phyloP scores from a whole-genome alignment of 805 yeast genomes.

The Candida vartiovaarae region DNA sequence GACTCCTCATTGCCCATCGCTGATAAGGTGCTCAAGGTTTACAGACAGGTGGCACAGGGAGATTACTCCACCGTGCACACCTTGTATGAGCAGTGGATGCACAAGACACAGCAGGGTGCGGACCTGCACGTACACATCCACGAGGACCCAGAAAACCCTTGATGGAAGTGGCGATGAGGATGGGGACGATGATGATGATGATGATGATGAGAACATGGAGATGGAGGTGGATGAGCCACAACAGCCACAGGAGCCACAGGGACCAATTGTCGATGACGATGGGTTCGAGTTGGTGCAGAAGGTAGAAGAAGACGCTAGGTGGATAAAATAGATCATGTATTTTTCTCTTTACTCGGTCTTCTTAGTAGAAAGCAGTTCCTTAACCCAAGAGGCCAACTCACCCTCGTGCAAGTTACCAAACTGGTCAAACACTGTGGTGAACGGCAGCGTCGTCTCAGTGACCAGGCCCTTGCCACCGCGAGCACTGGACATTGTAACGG shows the following conservation, averaged over 20 bases:
- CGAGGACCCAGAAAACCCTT: slow-evolving; percentile 58
- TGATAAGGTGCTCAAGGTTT: slow-evolving; percentile 53
- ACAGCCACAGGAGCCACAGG: slow-evolving; percentile 25
- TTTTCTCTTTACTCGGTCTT: neutral
- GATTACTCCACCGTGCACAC: slow-evolving; percentile 51
- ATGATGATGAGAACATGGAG: slow-evolving; percentile 24
- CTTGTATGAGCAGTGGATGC: slow-evolving; percentile 52
- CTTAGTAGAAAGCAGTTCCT: slow-evolving; percentile 20
- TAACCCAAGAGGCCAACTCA: slow-evolving; percentile 32
- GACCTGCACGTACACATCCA: slow-evolving; percentile 37
- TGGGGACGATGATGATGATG: slow-evolving; percentile 37
- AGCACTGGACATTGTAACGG: slow-evolving; percentile 23
- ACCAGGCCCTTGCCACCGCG: slow-evolving; percentile 12
- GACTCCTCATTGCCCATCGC: slow-evolving; percentile 79
- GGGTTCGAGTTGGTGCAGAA: slow-evolving; percentile 85
- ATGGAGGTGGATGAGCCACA: slow-evolving; percentile 32
- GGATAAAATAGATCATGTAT: neutral
- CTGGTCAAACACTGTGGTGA: slow-evolving; percentile 30
- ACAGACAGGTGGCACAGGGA: slow-evolving; percentile 51
- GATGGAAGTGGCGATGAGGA: slow-evolving; percentile 43
- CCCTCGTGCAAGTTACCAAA: slow-evolving; percentile 37
- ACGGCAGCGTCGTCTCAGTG: slow-evolving; percentile 21
- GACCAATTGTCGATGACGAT: slow-evolving; percentile 83
- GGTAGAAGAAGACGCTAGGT: slow-evolving; percentile 36
- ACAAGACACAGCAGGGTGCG: slow-evolving; percentile 36